These are phyloP conservation scores for Kokia cookei DNA, from an alignment of 441 rosid genomes.

Conservation along the genomic window DNA sequence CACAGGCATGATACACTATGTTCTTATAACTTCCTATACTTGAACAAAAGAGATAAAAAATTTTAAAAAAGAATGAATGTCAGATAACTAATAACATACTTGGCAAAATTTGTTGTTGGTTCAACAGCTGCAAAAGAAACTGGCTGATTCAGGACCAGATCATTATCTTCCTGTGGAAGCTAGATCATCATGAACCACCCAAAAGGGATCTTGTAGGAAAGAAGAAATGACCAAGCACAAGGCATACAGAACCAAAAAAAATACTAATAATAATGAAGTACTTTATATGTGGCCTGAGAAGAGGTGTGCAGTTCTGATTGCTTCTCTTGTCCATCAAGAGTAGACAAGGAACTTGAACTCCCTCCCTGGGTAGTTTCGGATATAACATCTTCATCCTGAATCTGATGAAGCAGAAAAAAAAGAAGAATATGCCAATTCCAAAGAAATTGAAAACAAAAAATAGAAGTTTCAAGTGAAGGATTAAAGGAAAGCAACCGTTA, in stretches of 20 bases:
- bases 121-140: constrained; percentile 29
- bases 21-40: neutral
- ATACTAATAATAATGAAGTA: constrained; percentile 15
- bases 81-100: constrained; percentile 28
- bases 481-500: constrained; percentile 6
- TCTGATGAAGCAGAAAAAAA: constrained; percentile 35
- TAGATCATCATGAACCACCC: constrained; percentile 15
- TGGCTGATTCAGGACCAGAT: constrained; percentile 23
- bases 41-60: neutral
- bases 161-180: constrained; percentile 49
- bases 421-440: neutral
- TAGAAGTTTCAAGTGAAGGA: neutral
- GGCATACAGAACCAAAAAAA: neutral
- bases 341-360: constrained; percentile 47
- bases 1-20: neutral
- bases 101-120: constrained; percentile 31
- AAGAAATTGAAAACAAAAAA: neutral
- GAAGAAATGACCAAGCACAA: neutral
- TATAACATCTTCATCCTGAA: constrained; percentile 71
- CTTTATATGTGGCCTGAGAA: constrained; percentile 33
- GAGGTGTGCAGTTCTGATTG: constrained; percentile 32
- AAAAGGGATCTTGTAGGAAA: neutral
- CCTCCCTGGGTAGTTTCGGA: constrained; percentile 47
- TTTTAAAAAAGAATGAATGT: neutral
- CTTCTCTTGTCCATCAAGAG: constrained; percentile 48